Conservation (phyloP, 2,329 filamentous ascomycete species). For the Alternaria atra region DNA sequence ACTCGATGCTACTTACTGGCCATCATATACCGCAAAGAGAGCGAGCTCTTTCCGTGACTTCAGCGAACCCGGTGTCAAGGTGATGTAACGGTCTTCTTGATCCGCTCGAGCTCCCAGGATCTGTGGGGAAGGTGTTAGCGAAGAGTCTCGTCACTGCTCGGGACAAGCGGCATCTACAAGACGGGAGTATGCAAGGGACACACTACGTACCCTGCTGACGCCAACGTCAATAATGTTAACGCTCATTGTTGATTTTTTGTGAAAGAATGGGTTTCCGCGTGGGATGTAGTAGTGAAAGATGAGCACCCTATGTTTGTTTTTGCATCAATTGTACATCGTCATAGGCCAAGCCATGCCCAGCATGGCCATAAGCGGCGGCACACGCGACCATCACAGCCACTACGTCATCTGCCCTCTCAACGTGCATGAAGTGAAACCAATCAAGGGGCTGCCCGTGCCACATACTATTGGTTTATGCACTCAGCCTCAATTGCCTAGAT, state of each 20-base stretch:
- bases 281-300: background rate
- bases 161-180: slow-evolving; percentile 3
- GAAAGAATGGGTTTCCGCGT: background rate
- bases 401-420: slow-evolving; percentile 26
- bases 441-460: slow-evolving; percentile 7
- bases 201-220: slow-evolving; percentile 24
- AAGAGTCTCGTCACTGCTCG: slow-evolving; percentile 7
- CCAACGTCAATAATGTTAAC: slow-evolving; percentile 28
- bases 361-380: slow-evolving; percentile 15
- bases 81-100: slow-evolving; percentile 36
- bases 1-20: slow-evolving; percentile 26
- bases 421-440: slow-evolving; percentile 11
- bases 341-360: slow-evolving; percentile 24
- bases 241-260: slow-evolving; percentile 10
- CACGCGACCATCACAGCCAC: slow-evolving; percentile 22
- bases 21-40: slow-evolving; percentile 35
- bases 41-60: slow-evolving; percentile 35
- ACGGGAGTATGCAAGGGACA: slow-evolving; percentile 5
- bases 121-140: slow-evolving; percentile 30
- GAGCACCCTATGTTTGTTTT: slow-evolving; percentile 6
- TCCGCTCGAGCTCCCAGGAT: slow-evolving; percentile 31
- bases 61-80: slow-evolving; percentile 25
- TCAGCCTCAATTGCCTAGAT: slow-evolving; percentile 18
- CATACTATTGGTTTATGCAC: slow-evolving; percentile 7
- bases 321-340: slow-evolving; percentile 10